Evolutionary conservation across 2,329 filamentous ascomycete genomes (phyloP).

Genomic region (Penicillium sp.): DNA sequence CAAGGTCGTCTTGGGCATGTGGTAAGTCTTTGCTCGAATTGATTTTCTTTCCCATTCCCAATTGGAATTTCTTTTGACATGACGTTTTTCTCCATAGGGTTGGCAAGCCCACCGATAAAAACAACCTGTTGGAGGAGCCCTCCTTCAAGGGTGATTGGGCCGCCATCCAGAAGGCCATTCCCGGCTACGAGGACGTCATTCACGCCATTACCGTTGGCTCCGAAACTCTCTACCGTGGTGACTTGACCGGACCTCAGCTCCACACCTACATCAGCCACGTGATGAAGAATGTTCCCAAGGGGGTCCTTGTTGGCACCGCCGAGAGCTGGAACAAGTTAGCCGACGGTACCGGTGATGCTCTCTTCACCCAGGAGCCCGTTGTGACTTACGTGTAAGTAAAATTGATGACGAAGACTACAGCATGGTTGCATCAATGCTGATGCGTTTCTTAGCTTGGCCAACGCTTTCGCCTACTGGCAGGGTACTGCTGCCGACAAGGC

Average conservation of each 20-base stretch:
- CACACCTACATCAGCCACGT: slow-evolving; percentile 62
- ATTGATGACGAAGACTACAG: background rate
- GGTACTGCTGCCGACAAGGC: slow-evolving; percentile 58
- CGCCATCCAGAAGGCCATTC: slow-evolving; percentile 51
- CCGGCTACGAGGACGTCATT: slow-evolving; percentile 56
- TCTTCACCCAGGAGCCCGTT: slow-evolving; percentile 56
- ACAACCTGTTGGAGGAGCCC: slow-evolving; percentile 43
- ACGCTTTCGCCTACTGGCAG: slow-evolving; percentile 74
- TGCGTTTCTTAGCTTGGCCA: slow-evolving; percentile 51
- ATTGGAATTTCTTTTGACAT: background rate
- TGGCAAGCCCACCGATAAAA: slow-evolving; percentile 19
- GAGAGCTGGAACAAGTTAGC: slow-evolving; percentile 72
- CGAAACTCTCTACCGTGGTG: slow-evolving; percentile 68
- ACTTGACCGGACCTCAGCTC: slow-evolving; percentile 62
- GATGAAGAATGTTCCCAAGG: slow-evolving; percentile 52
- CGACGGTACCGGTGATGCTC: slow-evolving; percentile 63
- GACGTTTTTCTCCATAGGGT: slow-evolving; percentile 14
- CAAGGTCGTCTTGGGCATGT: slow-evolving; percentile 69
- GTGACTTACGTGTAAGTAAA: slow-evolving; percentile 57
- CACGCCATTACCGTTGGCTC: slow-evolving; percentile 70
- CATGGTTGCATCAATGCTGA: background rate
- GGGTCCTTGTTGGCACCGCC: slow-evolving; percentile 63
- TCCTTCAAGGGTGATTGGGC: slow-evolving; percentile 62
- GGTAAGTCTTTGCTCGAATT: slow-evolving; percentile 47
- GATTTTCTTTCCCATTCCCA: background rate